Conservation (phyloP, 108 stramenopile genomes). For the Stephanodiscus minutulus region DNA sequence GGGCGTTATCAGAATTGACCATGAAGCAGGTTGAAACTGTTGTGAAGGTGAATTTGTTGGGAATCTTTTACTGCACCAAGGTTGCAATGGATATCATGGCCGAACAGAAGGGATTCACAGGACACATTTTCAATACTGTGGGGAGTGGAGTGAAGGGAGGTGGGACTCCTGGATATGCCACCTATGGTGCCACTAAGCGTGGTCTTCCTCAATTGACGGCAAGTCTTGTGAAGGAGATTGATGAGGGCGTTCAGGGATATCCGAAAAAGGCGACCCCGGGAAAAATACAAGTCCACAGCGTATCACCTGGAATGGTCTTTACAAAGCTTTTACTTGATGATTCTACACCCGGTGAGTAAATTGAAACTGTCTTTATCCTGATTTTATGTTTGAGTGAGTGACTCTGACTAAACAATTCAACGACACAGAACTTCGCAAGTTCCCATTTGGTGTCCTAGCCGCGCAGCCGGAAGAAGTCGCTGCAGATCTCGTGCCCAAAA, state of each 20-base stretch:
- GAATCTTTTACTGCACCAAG: constrained; percentile 84
- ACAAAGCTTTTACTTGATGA: constrained; percentile 88
- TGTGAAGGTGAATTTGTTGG: constrained; percentile 87
- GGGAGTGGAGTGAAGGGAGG: constrained; percentile 92
- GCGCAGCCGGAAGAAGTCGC: constrained; percentile 93
- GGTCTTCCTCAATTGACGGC: constrained; percentile 89
- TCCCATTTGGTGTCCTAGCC: constrained; percentile 90
- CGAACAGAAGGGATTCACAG: constrained; percentile 75
- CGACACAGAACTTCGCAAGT: constrained; percentile 82
- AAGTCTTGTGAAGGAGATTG: constrained; percentile 82
- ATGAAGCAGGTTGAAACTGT: constrained; percentile 79
- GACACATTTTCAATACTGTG: constrained; percentile 92
- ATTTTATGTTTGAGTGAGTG: neutral
- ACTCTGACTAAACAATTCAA: constrained; percentile 3
- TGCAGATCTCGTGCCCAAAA: constrained; percentile 89
- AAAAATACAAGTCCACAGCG: constrained; percentile 81
- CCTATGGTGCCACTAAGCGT: constrained; percentile 91
- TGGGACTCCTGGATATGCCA: constrained; percentile 92
- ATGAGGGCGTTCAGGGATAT: constrained; percentile 90
- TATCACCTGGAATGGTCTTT: constrained; percentile 94
- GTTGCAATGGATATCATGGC: constrained; percentile 89
- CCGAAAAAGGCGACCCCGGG: constrained; percentile 73
- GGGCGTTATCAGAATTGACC: constrained; percentile 78
- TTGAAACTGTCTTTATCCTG: constrained; percentile 3
- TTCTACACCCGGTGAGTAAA: constrained; percentile 71